Conservation (phyloP, 78 protist species). For the Guillardia theta region DNA sequence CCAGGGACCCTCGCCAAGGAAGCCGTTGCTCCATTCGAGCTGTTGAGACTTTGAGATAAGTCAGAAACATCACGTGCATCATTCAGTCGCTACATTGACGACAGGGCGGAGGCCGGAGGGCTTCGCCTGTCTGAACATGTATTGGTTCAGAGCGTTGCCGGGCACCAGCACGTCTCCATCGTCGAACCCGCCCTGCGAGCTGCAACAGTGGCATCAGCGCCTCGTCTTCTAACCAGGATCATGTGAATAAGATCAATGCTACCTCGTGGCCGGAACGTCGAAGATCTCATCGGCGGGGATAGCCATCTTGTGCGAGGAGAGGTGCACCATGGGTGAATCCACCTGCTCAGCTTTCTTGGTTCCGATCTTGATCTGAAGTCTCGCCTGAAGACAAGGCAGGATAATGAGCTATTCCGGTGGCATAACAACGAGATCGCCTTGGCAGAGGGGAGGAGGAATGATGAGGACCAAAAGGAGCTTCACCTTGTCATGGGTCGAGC, state of each 20-base stretch:
- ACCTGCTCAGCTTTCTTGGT: not conserved
- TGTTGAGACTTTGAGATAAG: no score
- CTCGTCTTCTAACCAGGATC: not conserved
- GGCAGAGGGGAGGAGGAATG: no score
- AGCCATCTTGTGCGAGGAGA: not conserved
- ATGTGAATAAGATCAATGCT: not conserved
- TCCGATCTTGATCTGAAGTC: no score
- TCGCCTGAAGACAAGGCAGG: no score
- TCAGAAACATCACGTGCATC: not conserved
- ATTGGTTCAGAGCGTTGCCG: not conserved
- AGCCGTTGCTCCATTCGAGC: no score
- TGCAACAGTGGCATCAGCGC: not conserved
- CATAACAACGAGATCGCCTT: no score
- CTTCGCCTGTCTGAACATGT: not conserved
- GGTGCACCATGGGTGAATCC: not conserved
- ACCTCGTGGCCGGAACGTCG: not conserved
- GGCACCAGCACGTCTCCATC: not conserved
- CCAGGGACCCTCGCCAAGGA: constrained; percentile 23
- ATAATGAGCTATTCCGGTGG: no score
- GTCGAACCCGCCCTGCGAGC: not conserved
- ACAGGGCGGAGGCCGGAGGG: not conserved
- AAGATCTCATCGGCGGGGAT: not conserved
- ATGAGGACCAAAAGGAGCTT: no score
- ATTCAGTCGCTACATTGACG: not conserved
- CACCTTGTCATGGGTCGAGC: no score